A percentile compares a stretch with the other conserved stretches of the same genome.
Conservation (phyloP, 345 rosid species). For the Heritiera littoralis region DNA sequence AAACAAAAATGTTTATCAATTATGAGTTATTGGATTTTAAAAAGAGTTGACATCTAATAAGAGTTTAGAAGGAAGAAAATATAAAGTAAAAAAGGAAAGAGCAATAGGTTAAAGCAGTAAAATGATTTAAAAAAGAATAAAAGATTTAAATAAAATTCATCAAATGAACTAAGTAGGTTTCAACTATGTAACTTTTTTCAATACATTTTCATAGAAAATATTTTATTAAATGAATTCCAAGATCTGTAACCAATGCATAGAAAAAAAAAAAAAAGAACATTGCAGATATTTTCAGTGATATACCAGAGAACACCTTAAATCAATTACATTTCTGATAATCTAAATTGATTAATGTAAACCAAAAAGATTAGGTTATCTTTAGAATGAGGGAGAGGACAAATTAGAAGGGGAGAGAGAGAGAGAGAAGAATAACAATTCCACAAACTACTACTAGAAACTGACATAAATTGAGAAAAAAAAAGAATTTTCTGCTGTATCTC, state of each 20-base stretch:
- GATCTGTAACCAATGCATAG: not conserved
- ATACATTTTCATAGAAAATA: not conserved
- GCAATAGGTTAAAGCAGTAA: not conserved
- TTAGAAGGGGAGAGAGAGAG: not conserved
- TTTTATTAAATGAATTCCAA: not conserved
- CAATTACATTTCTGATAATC: conserved; percentile 1
- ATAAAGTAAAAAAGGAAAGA: not conserved
- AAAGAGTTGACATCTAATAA: not conserved
- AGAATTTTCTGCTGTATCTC: no score
- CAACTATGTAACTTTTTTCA: not conserved
- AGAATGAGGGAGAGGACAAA: not conserved
- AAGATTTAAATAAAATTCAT: not conserved
- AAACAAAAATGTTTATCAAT: not conserved
- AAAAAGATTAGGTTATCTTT: not conserved
- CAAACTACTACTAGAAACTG: not conserved
- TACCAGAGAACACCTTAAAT: not conserved
- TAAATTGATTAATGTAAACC: not conserved
- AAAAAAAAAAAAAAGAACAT: not conserved
- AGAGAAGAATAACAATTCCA: not conserved
- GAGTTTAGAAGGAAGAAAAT: not conserved
- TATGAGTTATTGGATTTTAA: not conserved
- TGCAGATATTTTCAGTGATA: not conserved
- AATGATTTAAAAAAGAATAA: not conserved
- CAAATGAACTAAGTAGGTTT: not conserved
- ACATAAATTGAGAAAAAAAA: not conserved